phyloP scores from a whole-genome alignment of 257 asterid genomes.

The Voacanga thouarsii region DNA sequence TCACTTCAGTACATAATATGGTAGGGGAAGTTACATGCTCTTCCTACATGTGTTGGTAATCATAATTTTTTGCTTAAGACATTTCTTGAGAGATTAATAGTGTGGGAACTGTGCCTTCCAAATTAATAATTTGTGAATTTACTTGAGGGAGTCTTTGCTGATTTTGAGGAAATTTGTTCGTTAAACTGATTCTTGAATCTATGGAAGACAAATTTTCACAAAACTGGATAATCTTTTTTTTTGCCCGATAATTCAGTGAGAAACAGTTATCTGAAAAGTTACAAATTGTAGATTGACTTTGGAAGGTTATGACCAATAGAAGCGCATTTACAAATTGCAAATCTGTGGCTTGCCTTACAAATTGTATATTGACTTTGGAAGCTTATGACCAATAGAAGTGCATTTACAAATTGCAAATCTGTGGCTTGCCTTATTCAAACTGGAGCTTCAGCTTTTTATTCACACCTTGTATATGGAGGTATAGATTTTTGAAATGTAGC shows the following conservation, averaged over 20 bases:
- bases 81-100: background rate
- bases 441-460: background rate
- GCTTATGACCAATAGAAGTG: background rate
- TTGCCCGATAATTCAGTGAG: background rate
- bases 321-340: background rate
- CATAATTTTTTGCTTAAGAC: background rate
- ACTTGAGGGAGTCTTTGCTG: background rate
- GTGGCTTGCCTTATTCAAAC: background rate
- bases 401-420: background rate
- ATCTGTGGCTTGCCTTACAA: background rate
- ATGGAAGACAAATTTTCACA: background rate
- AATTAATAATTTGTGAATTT: background rate
- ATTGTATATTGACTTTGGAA: background rate
- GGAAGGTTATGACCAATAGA: background rate
- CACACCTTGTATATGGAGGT: background rate
- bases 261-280: background rate
- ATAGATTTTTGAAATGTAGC: background rate
- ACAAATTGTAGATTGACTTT: background rate
- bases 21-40: background rate
- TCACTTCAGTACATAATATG: background rate
- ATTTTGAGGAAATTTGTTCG: background rate
- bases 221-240: background rate
- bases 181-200: background rate
- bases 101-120: slow-evolving; percentile 1
- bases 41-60: background rate